Evolutionary conservation across 306 rosid species (phyloP).

Genomic region (Cicer pinnatifidum): DNA sequence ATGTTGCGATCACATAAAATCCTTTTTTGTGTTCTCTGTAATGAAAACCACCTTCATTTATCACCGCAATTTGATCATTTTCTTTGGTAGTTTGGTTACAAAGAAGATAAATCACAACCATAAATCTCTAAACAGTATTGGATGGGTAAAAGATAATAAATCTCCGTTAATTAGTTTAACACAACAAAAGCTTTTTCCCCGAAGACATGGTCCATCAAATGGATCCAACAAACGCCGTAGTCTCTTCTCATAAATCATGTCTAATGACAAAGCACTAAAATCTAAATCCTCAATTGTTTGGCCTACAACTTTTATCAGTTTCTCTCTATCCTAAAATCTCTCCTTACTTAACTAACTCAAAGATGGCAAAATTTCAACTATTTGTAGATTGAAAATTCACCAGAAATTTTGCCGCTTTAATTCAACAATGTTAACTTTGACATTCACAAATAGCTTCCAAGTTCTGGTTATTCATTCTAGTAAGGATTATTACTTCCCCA

Average conservation of each 20-base stretch:
- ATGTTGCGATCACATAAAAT: conserved; percentile 21
- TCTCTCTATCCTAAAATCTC: background rate
- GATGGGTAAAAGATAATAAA: background rate
- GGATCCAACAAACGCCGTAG: background rate
- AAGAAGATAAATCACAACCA: conserved; percentile 12
- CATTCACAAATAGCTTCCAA: background rate
- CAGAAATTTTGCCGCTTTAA: too few relatives aligned
- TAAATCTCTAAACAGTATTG: background rate
- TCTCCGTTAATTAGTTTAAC: background rate
- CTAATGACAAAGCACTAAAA: background rate
- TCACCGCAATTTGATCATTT: conserved; percentile 1
- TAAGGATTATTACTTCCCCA: background rate
- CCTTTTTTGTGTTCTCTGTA: background rate
- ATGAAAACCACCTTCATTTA: background rate
- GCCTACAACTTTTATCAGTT: background rate
- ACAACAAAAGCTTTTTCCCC: background rate
- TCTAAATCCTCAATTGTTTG: background rate
- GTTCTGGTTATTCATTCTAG: background rate
- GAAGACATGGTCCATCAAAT: background rate
- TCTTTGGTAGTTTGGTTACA: background rate
- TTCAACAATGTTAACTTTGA: background rate
- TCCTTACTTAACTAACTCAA: background rate
- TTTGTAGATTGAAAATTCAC: too few relatives aligned
- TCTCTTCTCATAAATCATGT: background rate
- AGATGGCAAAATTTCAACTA: too few relatives aligned